Conservation (phyloP, 2,329 filamentous ascomycete species). For the Harringtonia aguacate region DNA sequence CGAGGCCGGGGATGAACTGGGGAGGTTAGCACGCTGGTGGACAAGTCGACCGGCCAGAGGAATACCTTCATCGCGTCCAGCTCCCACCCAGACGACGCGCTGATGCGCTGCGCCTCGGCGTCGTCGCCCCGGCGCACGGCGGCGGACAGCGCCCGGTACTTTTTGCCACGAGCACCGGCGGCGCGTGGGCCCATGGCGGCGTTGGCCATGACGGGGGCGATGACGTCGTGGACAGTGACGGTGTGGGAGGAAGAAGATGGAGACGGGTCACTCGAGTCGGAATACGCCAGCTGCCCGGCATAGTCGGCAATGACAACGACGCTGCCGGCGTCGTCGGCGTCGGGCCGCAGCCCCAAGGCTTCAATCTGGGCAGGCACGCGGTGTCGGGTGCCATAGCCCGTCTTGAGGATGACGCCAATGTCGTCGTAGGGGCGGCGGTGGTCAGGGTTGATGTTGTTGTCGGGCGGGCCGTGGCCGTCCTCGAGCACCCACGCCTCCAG, state of each 20-base stretch:
- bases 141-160: slow-evolving; percentile 27
- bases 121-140: slow-evolving; percentile 28
- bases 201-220: slow-evolving; percentile 19
- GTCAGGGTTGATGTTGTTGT: slow-evolving; percentile 6
- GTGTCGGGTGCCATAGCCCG: slow-evolving; percentile 41
- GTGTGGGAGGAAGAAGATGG: too few species aligned
- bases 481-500: slow-evolving; percentile 4
- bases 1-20: slow-evolving; percentile 44
- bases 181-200: slow-evolving; percentile 21
- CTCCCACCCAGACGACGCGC: slow-evolving; percentile 33
- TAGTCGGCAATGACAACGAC: slow-evolving; percentile 42
- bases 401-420: slow-evolving; percentile 42
- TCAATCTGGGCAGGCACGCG: slow-evolving; percentile 35
- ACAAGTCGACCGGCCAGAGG: neutral
- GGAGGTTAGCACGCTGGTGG: neutral
- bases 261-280: neutral
- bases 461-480: slow-evolving; percentile 17
- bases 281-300: slow-evolving; percentile 19
- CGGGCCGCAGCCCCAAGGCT: slow-evolving; percentile 28
- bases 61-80: slow-evolving; percentile 37
- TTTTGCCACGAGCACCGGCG: slow-evolving; percentile 23
- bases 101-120: slow-evolving; percentile 24
- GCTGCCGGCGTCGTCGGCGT: slow-evolving; percentile 26
- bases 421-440: slow-evolving; percentile 24
- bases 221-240: slow-evolving; percentile 28